These are phyloP conservation scores for Antitrichia curtipendula DNA, from an alignment of 225 moss, liverwort and hornwort genomes.

Conservation along the genomic window DNA sequence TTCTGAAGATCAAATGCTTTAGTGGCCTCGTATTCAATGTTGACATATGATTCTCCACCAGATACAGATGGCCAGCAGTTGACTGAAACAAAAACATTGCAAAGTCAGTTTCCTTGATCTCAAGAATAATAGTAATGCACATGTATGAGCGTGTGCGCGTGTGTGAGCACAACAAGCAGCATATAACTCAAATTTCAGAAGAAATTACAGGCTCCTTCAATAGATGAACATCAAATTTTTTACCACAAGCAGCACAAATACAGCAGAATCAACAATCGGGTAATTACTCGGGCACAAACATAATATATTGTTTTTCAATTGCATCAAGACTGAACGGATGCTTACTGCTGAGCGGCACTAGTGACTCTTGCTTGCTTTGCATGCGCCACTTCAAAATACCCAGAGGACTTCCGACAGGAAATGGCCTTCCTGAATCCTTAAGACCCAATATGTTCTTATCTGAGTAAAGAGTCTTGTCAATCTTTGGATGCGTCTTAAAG, in stretches of 20 bases:
- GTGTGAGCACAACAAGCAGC: neutral
- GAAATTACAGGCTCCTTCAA: neutral
- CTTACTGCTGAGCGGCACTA: slow-evolving; percentile 95
- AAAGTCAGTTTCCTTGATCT: neutral
- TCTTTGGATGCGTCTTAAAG: slow-evolving; percentile 73
- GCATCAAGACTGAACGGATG: neutral
- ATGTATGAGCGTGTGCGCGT: too few relatives aligned
- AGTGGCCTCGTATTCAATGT: slow-evolving; percentile 91
- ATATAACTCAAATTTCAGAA: neutral
- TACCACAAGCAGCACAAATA: neutral
- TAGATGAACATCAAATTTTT: neutral
- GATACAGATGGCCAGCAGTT: slow-evolving; percentile 97
- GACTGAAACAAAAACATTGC: slow-evolving; percentile 39
- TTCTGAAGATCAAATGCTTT: slow-evolving; percentile 83
- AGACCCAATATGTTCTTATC: slow-evolving; percentile 60
- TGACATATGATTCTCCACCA: slow-evolving; percentile 80
- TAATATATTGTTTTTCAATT: neutral
- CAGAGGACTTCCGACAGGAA: slow-evolving; percentile 68
- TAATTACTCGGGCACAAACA: neutral
- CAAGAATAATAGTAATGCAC: neutral
- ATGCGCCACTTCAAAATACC: slow-evolving; percentile 83
- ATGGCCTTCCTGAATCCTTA: slow-evolving; percentile 74
- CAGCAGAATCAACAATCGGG: neutral
- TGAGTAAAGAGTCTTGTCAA: slow-evolving; percentile 71
- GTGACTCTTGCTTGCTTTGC: slow-evolving; percentile 77